Evolutionary conservation across 164 flowering plant genomes (phyloP), one percentile per base, ranked within the genome.

Genomic region (Liriodendron chinense): DNA sequence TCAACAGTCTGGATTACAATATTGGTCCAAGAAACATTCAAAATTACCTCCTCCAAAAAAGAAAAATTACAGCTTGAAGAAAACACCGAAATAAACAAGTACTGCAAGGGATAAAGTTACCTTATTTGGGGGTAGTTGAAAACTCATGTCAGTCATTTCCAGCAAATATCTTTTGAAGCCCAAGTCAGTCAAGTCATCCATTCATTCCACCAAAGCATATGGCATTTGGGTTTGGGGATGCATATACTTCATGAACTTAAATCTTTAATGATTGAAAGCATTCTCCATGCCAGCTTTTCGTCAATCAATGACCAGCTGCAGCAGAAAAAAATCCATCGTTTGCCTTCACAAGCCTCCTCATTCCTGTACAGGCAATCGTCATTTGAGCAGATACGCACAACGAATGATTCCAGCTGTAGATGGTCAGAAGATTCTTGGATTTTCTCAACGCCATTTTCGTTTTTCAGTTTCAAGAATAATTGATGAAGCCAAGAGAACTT

Each of bases 241-340:
- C 59, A 53, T 8, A 3, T 10, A 53, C 13, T 16, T 53, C 43
- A 65, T 21, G 14, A 28, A 74, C 75, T 80, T 23, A 77, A 80
- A 68, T 73, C 80, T 81, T 84, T 78, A 80, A 89, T 82, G 50
- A 82, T n/a, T n/a, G 90, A 84, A 66, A 91, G 81, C 59, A 87
- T 77, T 82, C 76, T 82, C 91, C 89, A 78, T 18, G 93, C 94
- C 74, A 91, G 80, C 70, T 84, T 80, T 23, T 89, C 88, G 81
- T 92, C 97, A 65, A 78, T 80, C 48, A 56, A 81, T 1, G 86
- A 88, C 98, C 98, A 94, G 9, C 70, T 79, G 83, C 95, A 94
- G 78, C 95, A 91, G 47, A 89, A 85, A 77, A 80, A 85, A 47
- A 81, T 66, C 7, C 78, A 65, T 0, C 81, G 63, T 47, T 24